phyloP scores from a whole-genome alignment of 2,329 filamentous ascomycete species.

The Mycogone perniciosa region DNA sequence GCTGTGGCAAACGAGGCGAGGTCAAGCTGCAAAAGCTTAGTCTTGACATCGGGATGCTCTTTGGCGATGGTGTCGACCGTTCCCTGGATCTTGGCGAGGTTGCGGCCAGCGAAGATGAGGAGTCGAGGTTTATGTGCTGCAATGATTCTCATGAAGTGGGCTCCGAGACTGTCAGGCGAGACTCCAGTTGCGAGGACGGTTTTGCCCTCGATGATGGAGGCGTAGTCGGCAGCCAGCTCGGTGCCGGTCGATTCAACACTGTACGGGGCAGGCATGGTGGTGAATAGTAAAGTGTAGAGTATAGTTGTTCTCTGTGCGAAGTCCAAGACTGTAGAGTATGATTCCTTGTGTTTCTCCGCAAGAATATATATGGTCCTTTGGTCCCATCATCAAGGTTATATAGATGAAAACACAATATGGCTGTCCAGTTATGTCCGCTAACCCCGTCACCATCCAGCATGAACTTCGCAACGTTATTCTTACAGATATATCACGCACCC shows the following conservation, averaged over 20 bases:
- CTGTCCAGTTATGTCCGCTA: background rate
- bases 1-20: conserved; percentile 32
- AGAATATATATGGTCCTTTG: too few relatives aligned
- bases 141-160: conserved; percentile 29
- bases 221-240: conserved; percentile 24
- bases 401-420: too few relatives aligned
- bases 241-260: conserved; percentile 6
- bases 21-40: conserved; percentile 29
- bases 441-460: background rate
- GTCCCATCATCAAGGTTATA: too few relatives aligned
- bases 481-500: too few relatives aligned
- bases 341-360: too few relatives aligned
- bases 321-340: background rate
- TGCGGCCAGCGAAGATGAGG: conserved; percentile 43
- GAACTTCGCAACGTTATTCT: too few relatives aligned
- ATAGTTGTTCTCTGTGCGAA: background rate
- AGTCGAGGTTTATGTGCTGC: conserved; percentile 34
- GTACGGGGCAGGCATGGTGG: conserved; percentile 9
- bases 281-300: background rate
- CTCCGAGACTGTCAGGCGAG: conserved; percentile 34
- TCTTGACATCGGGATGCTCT: conserved; percentile 26
- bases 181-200: conserved; percentile 38
- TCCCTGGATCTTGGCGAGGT: conserved; percentile 31
- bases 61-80: conserved; percentile 31
- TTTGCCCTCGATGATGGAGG: conserved; percentile 29